Conservation (phyloP, 441 rosid species). For the Pelargonium myrrhifolium region DNA sequence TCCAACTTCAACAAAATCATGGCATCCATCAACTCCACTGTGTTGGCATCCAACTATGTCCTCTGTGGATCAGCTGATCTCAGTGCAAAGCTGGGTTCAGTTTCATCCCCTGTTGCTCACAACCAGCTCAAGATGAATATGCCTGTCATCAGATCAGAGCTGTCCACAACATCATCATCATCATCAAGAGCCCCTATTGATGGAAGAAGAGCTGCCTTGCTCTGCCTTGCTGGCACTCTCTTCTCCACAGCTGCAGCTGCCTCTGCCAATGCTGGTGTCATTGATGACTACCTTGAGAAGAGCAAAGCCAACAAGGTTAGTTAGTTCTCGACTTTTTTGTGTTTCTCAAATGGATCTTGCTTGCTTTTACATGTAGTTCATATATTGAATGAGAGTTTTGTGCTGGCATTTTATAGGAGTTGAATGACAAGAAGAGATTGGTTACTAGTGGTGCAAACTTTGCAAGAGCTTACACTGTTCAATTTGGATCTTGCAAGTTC, state of each 20-base stretch:
- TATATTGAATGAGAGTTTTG: too few relatives aligned
- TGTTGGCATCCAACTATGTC: slow-evolving; percentile 70
- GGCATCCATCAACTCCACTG: slow-evolving; percentile 81
- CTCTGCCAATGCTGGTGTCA: slow-evolving; percentile 73
- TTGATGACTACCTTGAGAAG: slow-evolving; percentile 87
- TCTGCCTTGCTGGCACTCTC: slow-evolving; percentile 58
- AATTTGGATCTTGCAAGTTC: slow-evolving; percentile 89
- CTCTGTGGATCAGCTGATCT: slow-evolving; percentile 50
- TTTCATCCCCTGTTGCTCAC: too few relatives aligned
- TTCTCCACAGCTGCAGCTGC: slow-evolving; percentile 52
- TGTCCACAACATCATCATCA: background rate
- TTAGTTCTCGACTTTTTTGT: too few relatives aligned
- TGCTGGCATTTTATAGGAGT: slow-evolving; percentile 36
- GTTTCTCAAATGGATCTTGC: too few relatives aligned
- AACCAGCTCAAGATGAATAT: slow-evolving; percentile 25
- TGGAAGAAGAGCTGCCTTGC: slow-evolving; percentile 70
- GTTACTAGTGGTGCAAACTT: slow-evolving; percentile 96
- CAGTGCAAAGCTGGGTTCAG: slow-evolving; percentile 6
- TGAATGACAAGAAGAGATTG: slow-evolving; percentile 92
- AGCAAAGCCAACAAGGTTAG: slow-evolving; percentile 89
- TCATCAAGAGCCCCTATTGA: too few relatives aligned
- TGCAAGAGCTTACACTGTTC: slow-evolving; percentile 85
- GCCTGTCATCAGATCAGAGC: slow-evolving; percentile 60
- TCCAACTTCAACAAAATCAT: slow-evolving; percentile 22
- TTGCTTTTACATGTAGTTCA: too few relatives aligned